These are phyloP conservation scores for Escovopsis weberi DNA, from an alignment of 2,329 filamentous ascomycete genomes.

Conservation along the genomic window DNA sequence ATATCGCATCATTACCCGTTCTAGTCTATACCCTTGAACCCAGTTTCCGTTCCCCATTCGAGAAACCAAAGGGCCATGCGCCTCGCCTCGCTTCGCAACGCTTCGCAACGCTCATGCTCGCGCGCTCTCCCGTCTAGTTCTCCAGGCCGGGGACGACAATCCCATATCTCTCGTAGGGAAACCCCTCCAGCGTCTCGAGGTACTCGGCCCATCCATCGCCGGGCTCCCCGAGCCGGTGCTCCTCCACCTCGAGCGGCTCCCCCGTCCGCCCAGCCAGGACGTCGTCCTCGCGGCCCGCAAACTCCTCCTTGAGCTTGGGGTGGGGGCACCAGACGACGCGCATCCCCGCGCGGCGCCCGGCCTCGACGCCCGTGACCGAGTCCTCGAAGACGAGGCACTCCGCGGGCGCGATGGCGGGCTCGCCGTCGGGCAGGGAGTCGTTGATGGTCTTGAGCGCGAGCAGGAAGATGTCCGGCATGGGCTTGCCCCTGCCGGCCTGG, in stretches of 20 bases:
- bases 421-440: conserved; percentile 46
- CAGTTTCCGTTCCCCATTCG: too few species aligned
- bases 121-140: not conserved
- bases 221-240: conserved; percentile 40
- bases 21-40: too few species aligned
- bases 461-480: conserved; percentile 85
- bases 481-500: conserved; percentile 70
- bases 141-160: conserved; percentile 28
- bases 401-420: conserved; percentile 54
- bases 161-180: conserved; percentile 45
- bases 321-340: conserved; percentile 88
- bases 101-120: too few species aligned
- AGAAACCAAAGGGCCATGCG: too few species aligned
- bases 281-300: conserved; percentile 58
- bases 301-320: conserved; percentile 60
- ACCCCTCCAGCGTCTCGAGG: conserved; percentile 32
- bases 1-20: too few species aligned
- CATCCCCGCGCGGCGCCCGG: conserved; percentile 84
- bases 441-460: conserved; percentile 80
- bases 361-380: conserved; percentile 82
- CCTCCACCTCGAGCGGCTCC: conserved; percentile 41
- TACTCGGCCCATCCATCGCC: conserved; percentile 49
- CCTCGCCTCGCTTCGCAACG: too few species aligned
- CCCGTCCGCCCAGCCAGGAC: conserved; percentile 74
- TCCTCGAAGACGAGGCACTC: conserved; percentile 97